These are phyloP conservation scores for Cladosporium colombiae DNA, from an alignment of 2,329 filamentous ascomycete genomes.

Conservation along the genomic window DNA sequence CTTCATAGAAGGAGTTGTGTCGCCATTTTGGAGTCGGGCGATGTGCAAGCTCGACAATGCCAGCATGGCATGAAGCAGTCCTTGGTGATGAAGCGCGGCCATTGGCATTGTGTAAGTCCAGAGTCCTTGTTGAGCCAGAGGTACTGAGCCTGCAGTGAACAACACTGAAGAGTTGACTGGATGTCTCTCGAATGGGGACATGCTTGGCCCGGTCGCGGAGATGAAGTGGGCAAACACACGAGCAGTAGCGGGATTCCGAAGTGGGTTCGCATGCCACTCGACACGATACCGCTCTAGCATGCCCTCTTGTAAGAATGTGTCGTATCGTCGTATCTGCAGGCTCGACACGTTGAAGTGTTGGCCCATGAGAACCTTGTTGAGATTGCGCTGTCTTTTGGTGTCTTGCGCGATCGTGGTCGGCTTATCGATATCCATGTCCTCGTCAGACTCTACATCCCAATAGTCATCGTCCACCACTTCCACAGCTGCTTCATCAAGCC, in stretches of 20 bases:
- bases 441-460: slow-evolving; percentile 51
- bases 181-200: slow-evolving; percentile 86
- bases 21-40: slow-evolving; percentile 73
- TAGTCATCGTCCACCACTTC: slow-evolving; percentile 53
- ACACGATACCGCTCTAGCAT: slow-evolving; percentile 49
- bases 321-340: slow-evolving; percentile 42
- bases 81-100: slow-evolving; percentile 80
- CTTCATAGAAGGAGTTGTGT: slow-evolving; percentile 78
- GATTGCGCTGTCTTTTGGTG: slow-evolving; percentile 27
- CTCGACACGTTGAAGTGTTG: slow-evolving; percentile 31
- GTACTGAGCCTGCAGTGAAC: slow-evolving; percentile 62
- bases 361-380: slow-evolving; percentile 31
- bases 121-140: slow-evolving; percentile 60
- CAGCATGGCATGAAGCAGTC: slow-evolving; percentile 85
- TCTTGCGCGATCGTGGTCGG: slow-evolving; percentile 22
- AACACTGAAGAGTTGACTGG: slow-evolving; percentile 70
- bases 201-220: slow-evolving; percentile 78
- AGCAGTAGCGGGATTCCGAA: slow-evolving; percentile 78
- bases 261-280: slow-evolving; percentile 58
- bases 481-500: slow-evolving; percentile 43
- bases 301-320: slow-evolving; percentile 50
- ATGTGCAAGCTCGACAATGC: slow-evolving; percentile 86
- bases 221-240: slow-evolving; percentile 91
- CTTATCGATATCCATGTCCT: slow-evolving; percentile 41
- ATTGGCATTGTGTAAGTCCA: slow-evolving; percentile 80